phyloP scores from a whole-genome alignment of 495 filamentous ascomycete genomes.

The Aspergillus baeticus region DNA sequence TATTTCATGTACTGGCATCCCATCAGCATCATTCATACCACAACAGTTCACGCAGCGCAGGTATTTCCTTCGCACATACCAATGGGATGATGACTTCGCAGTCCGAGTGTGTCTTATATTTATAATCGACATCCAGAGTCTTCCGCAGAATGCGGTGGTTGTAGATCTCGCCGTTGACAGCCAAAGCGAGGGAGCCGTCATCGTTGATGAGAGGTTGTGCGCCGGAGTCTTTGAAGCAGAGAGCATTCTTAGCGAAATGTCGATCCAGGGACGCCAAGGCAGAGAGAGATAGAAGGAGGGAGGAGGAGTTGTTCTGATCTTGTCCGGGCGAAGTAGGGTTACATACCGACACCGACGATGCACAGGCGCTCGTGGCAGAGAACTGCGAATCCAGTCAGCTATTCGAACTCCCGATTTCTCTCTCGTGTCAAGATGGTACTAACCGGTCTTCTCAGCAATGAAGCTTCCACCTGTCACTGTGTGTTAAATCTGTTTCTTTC shows the following conservation, averaged over 20 bases:
- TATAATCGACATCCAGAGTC: slow-evolving; percentile 71
- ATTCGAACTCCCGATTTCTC: slow-evolving; percentile 2
- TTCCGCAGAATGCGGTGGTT: slow-evolving; percentile 95
- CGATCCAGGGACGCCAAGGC: slow-evolving; percentile 2
- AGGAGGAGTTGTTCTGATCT: not conserved
- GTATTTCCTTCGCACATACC: slow-evolving; percentile 53
- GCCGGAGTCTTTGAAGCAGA: slow-evolving; percentile 67
- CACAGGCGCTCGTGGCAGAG: slow-evolving; percentile 95
- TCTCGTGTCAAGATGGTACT: slow-evolving; percentile 23
- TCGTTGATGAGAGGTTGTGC: slow-evolving; percentile 94
- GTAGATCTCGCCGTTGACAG: slow-evolving; percentile 99
- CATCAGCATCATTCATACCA: slow-evolving; percentile 12
- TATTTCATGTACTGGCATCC: slow-evolving; percentile 78
- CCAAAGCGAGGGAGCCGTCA: slow-evolving; percentile 81
- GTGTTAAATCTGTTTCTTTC: slow-evolving; percentile 12
- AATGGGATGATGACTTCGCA: slow-evolving; percentile 97
- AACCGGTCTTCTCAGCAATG: slow-evolving; percentile 85
- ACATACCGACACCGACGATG: slow-evolving; percentile 94
- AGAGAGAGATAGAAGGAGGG: not conserved
- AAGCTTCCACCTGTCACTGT: slow-evolving; percentile 74
- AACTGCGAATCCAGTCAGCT: slow-evolving; percentile 58
- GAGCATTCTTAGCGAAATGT: slow-evolving; percentile 15
- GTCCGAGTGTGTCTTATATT: slow-evolving; percentile 97
- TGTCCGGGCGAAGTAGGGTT: not conserved
- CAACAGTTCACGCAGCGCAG: not conserved